phyloP scores from a whole-genome alignment of 768 basidiomycete genomes.

The Hericium coralloides region DNA sequence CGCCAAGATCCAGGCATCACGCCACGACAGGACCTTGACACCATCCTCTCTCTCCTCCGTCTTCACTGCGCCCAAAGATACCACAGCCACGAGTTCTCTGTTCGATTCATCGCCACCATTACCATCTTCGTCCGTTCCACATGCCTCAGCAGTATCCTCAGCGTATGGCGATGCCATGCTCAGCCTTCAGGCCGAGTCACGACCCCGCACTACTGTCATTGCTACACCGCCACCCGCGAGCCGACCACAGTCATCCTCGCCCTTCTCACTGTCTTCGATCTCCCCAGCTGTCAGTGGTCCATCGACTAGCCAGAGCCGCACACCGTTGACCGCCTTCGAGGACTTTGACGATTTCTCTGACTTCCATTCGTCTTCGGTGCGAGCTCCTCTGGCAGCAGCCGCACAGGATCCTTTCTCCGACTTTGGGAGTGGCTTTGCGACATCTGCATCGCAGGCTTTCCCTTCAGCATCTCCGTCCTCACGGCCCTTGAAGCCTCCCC shows the following conservation, averaged over 20 bases:
- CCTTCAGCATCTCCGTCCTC: neutral
- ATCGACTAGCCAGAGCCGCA: too few species aligned
- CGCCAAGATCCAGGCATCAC: neutral
- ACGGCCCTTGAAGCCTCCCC: neutral
- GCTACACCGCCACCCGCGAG: neutral
- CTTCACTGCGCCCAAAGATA: neutral
- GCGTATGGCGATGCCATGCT: neutral
- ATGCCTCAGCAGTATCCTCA: too few species aligned
- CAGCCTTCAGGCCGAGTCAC: neutral
- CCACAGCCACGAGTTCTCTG: neutral
- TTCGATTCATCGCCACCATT: neutral
- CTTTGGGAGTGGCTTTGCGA: neutral
- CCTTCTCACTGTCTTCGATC: neutral
- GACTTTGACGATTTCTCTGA: conserved; percentile 44
- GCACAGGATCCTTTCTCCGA: too few species aligned
- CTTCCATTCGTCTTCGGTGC: conserved; percentile 27
- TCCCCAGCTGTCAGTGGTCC: too few species aligned
- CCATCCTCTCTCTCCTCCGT: neutral
- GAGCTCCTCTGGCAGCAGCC: conserved; percentile 2
- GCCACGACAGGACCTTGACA: neutral
- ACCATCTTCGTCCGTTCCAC: neutral
- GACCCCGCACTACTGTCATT: neutral
- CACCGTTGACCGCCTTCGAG: neutral
- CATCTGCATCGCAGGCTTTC: conserved; percentile 8
- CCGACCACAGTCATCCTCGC: neutral